Percentiles rank a stretch among this genome's conserved stretches.
Evolutionary conservation across 139 green algal species (phyloP).

Genomic region (Marvania coccoides): DNA sequence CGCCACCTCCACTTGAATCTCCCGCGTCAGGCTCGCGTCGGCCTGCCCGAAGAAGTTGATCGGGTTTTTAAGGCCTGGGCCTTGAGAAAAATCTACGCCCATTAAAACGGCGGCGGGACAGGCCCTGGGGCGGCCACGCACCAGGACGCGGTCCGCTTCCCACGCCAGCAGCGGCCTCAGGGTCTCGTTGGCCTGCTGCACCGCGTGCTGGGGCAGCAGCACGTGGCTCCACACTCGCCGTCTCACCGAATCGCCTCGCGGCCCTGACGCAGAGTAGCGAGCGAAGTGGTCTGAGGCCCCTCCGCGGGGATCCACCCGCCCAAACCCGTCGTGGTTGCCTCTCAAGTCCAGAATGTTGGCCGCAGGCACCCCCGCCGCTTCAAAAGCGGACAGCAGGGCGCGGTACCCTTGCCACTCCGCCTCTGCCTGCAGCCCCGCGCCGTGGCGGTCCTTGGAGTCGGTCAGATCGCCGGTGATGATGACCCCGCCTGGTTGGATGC

Average conservation of each 20-base stretch:
- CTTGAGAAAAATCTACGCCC: constrained; percentile 47
- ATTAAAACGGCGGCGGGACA: constrained; percentile 43
- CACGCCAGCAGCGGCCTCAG: no score
- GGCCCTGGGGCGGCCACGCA: no score
- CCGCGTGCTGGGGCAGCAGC: no score
- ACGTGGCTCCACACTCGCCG: no score
- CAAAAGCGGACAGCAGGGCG: constrained; percentile 6
- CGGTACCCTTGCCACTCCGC: constrained; percentile 39
- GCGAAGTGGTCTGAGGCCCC: constrained; percentile 35
- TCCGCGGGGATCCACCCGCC: constrained; percentile 7
- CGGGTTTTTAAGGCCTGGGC: constrained; percentile 42
- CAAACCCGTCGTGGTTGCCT: constrained; percentile 70
- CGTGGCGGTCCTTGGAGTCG: constrained; percentile 37
- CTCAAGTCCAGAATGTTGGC: constrained; percentile 42
- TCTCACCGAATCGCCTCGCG: background rate
- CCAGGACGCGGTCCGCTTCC: no score
- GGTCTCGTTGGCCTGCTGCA: no score
- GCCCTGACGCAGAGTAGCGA: constrained; percentile 19
- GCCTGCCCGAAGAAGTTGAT: constrained; percentile 56
- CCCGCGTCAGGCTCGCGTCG: background rate
- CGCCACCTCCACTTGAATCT: constrained; percentile 5
- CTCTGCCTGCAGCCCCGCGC: constrained; percentile 28
- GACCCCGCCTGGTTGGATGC: constrained; percentile 14
- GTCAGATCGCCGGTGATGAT: constrained; percentile 54
- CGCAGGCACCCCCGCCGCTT: constrained; percentile 15